These are phyloP conservation scores for Candida odintsovae DNA, from an alignment of 805 yeast genomes.

Conservation along the genomic window DNA sequence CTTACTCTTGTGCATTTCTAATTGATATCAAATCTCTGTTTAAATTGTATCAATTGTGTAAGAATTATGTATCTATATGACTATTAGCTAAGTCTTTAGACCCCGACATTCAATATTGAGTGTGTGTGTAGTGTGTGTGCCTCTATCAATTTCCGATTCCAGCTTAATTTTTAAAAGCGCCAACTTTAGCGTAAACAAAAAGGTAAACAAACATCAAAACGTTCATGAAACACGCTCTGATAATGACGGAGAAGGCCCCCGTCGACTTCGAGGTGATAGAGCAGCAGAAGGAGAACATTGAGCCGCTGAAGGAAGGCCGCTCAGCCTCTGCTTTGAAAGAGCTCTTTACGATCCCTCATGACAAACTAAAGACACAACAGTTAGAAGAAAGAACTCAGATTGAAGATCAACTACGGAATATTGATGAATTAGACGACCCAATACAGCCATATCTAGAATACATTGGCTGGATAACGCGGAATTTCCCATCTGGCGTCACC, in stretches of 20 bases:
- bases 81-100: no score
- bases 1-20: no score
- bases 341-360: conserved; percentile 29
- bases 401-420: conserved; percentile 42
- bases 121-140: no score
- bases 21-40: no score
- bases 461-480: conserved; percentile 62
- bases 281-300: conserved; percentile 70
- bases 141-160: background rate
- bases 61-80: no score
- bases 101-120: no score
- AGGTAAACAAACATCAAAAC: background rate
- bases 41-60: no score
- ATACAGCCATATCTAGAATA: conserved; percentile 70
- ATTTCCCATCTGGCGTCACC: conserved; percentile 55
- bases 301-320: conserved; percentile 61
- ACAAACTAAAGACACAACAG: conserved; percentile 24
- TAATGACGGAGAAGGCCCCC: background rate
- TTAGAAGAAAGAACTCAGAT: conserved; percentile 35
- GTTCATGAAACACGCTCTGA: background rate
- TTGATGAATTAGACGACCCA: conserved; percentile 78
- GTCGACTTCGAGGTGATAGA: conserved; percentile 43
- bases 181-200: background rate
- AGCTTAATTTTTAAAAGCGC: background rate
- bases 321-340: conserved; percentile 53